These are phyloP conservation scores for Aspergillus fischeri DNA, from an alignment of 2,329 filamentous ascomycete species.

Conservation along the genomic window DNA sequence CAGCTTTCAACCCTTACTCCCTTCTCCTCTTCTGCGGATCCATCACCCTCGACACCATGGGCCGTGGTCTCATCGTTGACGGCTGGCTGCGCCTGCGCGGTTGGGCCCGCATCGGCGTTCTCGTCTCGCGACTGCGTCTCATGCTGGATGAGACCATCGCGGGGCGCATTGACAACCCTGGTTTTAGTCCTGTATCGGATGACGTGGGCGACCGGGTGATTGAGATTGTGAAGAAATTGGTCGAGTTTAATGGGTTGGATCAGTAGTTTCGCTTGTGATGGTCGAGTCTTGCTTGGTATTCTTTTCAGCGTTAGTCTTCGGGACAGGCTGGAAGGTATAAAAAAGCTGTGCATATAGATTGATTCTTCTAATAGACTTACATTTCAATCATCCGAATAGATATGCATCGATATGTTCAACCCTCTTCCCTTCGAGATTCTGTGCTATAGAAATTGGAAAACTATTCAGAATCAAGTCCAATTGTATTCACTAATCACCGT, in stretches of 20 bases:
- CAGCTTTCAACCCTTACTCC: constrained; percentile 79
- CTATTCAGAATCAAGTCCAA: constrained; percentile 2
- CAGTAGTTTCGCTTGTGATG: constrained; percentile 23
- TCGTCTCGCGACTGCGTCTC: constrained; percentile 75
- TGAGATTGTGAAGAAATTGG: constrained; percentile 69
- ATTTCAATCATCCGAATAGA: neutral
- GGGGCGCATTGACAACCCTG: constrained; percentile 72
- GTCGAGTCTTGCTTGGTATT: neutral
- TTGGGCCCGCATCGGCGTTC: constrained; percentile 90
- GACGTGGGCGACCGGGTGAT: constrained; percentile 54
- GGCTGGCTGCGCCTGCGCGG: constrained; percentile 83
- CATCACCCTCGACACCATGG: constrained; percentile 81
- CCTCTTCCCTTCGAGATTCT: neutral
- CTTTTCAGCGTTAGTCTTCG: neutral
- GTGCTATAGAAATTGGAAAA: neutral
- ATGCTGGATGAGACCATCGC: constrained; percentile 85
- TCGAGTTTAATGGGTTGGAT: constrained; percentile 87
- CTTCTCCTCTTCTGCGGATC: constrained; percentile 82
- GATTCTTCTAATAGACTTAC: neutral
- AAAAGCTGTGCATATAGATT: neutral
- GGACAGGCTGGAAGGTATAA: neutral
- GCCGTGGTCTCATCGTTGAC: constrained; percentile 82
- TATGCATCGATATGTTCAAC: neutral
- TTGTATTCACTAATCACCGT: constrained; percentile 13
- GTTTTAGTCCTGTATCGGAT: constrained; percentile 47